Evolutionary conservation across 208 protist genomes (phyloP), one percentile per base, ranked within the genome.

Genomic region (Leishmania turanica): DNA sequence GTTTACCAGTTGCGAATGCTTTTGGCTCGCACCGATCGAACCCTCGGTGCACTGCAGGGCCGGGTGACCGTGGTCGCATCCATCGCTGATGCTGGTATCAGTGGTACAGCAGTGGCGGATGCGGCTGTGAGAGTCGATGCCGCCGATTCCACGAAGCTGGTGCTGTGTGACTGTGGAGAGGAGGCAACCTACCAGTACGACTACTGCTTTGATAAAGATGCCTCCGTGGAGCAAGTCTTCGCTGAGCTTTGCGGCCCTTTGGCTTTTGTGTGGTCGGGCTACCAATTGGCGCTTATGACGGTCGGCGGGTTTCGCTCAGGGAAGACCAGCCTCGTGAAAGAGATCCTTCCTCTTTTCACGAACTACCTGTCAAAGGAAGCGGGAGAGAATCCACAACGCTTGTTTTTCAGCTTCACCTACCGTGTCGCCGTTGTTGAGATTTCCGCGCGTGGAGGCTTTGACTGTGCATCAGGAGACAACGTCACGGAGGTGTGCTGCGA

Each of bases 391-490:
- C 31, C 58, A 6, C 76, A 83, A 27, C 62, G 73, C 60, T 84
- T 77, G 17, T 62, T 64, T 9, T 72, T 87, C 49, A 79, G 68
- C 74, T 83, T 85, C 75, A 83, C 74, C 11, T 88, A 88, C 78
- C 81, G 82, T 42, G 83, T 91, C 17, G 86, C 79, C 42, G 80
- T 85, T 0, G 75, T 91, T 21, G 86, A 88, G 78, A 62, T 93
- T 13, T 79, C 69, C 13, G 75, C 69, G 15, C 58, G 79, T 21
- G 90, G 88, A 0, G 83, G 80, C 8, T 83, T 82, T 45, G 88
- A 93, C 75, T 87, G 78, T 45, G 68, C 75, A 45, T 85, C 81
- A 3, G 84, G 76, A 6, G 65, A 79, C 2, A 34, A 47, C 13
- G 54, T 91, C 19, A 70, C 65, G 8, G 74, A 77, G 19, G 78